Conservation (phyloP, 306 rosid genomes). For the Arachis hypogaea region DNA sequence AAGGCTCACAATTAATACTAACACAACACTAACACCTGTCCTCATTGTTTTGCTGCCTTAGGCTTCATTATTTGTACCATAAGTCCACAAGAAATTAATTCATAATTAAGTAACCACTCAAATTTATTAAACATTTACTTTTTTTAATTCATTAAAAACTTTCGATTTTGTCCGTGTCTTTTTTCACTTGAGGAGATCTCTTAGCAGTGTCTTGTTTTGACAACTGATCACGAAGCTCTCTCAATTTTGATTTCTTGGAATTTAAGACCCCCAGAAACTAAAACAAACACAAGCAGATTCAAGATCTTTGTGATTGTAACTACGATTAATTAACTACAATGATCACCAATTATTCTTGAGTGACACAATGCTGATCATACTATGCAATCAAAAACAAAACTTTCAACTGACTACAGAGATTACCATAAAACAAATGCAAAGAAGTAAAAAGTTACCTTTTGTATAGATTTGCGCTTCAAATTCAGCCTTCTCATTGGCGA, state of each 20-base stretch:
- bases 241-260: slow-evolving; percentile 78
- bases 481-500: slow-evolving; percentile 69
- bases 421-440: slow-evolving; percentile 16
- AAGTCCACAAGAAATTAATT: background rate
- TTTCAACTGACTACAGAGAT: slow-evolving; percentile 17
- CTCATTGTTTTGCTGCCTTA: background rate
- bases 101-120: too few relatives aligned
- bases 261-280: slow-evolving; percentile 84
- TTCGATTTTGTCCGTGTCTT: slow-evolving; percentile 73
- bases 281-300: slow-evolving; percentile 39
- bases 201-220: slow-evolving; percentile 44
- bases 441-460: slow-evolving; percentile 61
- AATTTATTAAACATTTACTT: too few relatives aligned
- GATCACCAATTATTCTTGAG: slow-evolving; percentile 9
- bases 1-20: background rate
- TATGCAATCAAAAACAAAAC: slow-evolving; percentile 13
- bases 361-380: slow-evolving; percentile 5
- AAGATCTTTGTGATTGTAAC: slow-evolving; percentile 13
- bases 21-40: background rate
- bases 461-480: slow-evolving; percentile 72
- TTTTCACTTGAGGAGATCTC: slow-evolving; percentile 66
- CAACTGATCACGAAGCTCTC: slow-evolving; percentile 74
- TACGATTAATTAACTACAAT: background rate
- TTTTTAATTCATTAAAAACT: slow-evolving; percentile 50
- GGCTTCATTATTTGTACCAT: slow-evolving; percentile 8